Evolutionary conservation across 805 yeast genomes (phyloP), one percentile per base, ranked within the genome.

Genomic region (Lachancea mirantina): DNA sequence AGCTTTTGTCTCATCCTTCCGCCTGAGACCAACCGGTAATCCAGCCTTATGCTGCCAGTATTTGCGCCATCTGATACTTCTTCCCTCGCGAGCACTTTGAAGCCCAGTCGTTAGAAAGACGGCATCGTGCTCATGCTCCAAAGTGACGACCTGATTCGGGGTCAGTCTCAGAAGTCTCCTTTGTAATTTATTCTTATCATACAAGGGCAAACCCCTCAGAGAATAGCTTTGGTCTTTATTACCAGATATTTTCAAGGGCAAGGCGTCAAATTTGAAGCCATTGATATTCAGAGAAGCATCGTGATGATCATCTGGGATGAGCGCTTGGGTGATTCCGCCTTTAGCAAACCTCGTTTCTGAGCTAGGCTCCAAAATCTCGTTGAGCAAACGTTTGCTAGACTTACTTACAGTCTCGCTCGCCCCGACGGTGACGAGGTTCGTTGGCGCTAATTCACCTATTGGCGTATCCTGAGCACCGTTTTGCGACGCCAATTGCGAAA

Each of bases 121-220:
- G 6, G 66, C 55, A 25, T 73, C 72, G 38, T 72, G 78, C 5
- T 62, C 40, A 41, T 68, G 67, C 40, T 72, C 76, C 20, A 71
- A 47, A 40, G 69, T 72, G 35, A 56, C 65, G 14, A 72, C 52
- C 19, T 64, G 45, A 54, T 41, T 62, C 47, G 51, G 54, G 26
- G 56, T 52, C 47, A 50, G 54, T 50, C 30, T 34, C 34, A 32
- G 50, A 39, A 35, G 57, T 45, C 58, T 62, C 47, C 36, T 48
- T 38, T 34, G 42, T 28, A 33, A 52, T 30, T 13, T 47, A 26
- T 40, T 45, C 21, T 50, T 54, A 17, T 60, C 50, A 41, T 62
- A 71, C 23, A 55, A 59, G 0, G 74, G 74, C 20, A 72, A 46
- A 0, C 77, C 76, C 42, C 53, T 64, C 2, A 22, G 11, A 1